Conservation (phyloP, 352 stramenopile species). For the Globisporangium recalcitrans region DNA sequence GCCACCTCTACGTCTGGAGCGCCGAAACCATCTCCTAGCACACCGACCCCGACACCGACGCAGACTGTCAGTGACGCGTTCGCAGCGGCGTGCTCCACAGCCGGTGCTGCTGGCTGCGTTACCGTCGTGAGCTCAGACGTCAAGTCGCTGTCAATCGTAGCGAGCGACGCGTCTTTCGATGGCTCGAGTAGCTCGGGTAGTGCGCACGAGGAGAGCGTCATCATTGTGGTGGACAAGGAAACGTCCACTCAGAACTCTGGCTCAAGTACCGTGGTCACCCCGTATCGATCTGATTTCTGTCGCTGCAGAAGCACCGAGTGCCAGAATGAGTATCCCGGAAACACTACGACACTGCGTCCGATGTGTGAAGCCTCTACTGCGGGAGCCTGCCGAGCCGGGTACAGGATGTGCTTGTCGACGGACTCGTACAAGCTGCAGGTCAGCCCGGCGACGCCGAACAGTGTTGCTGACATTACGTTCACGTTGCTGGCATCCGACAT, state of each 20-base stretch:
- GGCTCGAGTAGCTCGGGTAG: constrained; percentile 1
- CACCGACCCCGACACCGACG: neutral
- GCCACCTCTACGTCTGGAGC: neutral
- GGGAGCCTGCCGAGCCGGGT: constrained; percentile 51
- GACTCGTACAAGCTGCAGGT: constrained; percentile 70
- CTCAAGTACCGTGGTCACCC: constrained; percentile 11
- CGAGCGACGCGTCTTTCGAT: constrained; percentile 2
- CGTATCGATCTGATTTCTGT: constrained; percentile 64
- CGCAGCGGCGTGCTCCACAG: constrained; percentile 4
- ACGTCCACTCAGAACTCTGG: neutral
- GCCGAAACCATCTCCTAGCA: neutral
- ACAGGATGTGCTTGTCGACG: constrained; percentile 64
- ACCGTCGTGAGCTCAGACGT: constrained; percentile 12
- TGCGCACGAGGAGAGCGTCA: constrained; percentile 6
- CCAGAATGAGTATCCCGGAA: constrained; percentile 58
- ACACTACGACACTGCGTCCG: constrained; percentile 19
- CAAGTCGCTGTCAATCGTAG: constrained; percentile 7
- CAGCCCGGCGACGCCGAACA: constrained; percentile 50
- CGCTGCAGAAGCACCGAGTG: constrained; percentile 63
- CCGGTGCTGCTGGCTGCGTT: constrained; percentile 6
- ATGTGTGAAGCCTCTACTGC: constrained; percentile 43
- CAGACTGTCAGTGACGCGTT: neutral
- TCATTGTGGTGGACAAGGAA: constrained; percentile 15
- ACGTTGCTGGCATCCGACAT: constrained; percentile 71
- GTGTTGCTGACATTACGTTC: constrained; percentile 58